A percentile compares a stretch with the other conserved stretches of the same genome.
phyloP scores from a whole-genome alignment of 2,329 filamentous ascomycete genomes.

The Shiraia sp. region DNA sequence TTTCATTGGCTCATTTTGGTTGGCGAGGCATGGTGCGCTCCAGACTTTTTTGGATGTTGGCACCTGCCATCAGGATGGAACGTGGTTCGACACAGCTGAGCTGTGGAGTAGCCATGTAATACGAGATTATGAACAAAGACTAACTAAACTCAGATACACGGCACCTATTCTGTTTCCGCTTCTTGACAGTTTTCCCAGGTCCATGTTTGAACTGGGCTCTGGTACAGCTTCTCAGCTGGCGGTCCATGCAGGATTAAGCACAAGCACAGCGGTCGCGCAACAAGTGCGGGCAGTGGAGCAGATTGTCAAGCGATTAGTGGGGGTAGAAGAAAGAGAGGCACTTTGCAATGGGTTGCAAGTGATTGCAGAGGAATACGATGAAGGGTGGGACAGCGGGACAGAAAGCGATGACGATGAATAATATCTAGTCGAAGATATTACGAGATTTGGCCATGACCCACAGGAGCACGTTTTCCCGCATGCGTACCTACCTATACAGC shows the following conservation, averaged over 20 bases:
- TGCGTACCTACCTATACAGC: no score
- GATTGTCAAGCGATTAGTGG: constrained; percentile 65
- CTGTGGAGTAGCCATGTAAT: constrained; percentile 7
- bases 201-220: constrained; percentile 63
- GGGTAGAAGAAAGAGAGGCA: constrained; percentile 78
- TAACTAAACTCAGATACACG: constrained; percentile 51
- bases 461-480: neutral
- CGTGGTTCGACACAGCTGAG: constrained; percentile 4
- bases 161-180: constrained; percentile 69
- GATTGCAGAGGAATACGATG: constrained; percentile 85
- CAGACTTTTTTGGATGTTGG: neutral
- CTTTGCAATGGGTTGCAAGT: constrained; percentile 81
- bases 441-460: neutral
- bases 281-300: constrained; percentile 69
- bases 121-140: constrained; percentile 12
- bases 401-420: constrained; percentile 68
- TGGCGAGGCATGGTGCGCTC: constrained; percentile 5
- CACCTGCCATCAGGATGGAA: neutral
- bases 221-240: constrained; percentile 49
- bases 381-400: constrained; percentile 77
- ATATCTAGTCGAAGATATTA: neutral
- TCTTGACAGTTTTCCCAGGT: constrained; percentile 77
- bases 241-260: constrained; percentile 63
- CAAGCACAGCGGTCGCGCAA: constrained; percentile 72
- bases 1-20: constrained; percentile 1